These are phyloP conservation scores for Pseudogymnoascus sp. DNA, from an alignment of 2,329 filamentous ascomycete genomes.

Conservation along the genomic window DNA sequence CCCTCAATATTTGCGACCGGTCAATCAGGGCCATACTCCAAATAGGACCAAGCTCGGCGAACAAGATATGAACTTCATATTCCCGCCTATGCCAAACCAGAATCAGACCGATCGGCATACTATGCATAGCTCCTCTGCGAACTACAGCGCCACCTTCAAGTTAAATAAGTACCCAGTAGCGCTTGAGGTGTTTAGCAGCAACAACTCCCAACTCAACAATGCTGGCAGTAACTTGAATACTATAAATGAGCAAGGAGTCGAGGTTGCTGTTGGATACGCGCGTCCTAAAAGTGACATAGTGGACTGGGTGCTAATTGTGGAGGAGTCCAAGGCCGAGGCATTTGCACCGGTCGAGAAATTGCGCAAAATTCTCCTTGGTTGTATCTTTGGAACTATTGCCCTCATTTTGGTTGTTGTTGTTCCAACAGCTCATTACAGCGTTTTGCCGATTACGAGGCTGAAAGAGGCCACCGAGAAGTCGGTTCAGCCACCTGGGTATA, in stretches of 20 bases:
- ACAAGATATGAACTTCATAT: conserved; percentile 48
- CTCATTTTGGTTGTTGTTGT: conserved; percentile 64
- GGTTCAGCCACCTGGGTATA: conserved; percentile 36
- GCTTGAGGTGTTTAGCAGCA: conserved; percentile 49
- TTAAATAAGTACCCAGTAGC: conserved; percentile 57
- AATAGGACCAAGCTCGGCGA: conserved; percentile 33
- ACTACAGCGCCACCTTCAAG: conserved; percentile 39
- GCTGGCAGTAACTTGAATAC: conserved; percentile 62
- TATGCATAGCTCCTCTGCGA: conserved; percentile 31
- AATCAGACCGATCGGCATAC: conserved; percentile 42
- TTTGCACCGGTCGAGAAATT: conserved; percentile 67
- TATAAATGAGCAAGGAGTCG: conserved; percentile 59
- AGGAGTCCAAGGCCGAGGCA: conserved; percentile 66
- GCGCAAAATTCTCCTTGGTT: conserved; percentile 73
- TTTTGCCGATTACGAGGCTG: conserved; percentile 69
- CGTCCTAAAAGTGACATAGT: conserved; percentile 59
- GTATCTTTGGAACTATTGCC: conserved; percentile 75
- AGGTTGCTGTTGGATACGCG: conserved; percentile 75
- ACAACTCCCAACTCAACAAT: conserved; percentile 47
- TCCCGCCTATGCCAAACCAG: conserved; percentile 42
- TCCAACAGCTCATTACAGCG: conserved; percentile 73
- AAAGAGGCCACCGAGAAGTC: conserved; percentile 69
- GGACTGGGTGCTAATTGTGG: conserved; percentile 76
- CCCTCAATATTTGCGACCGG: conserved; percentile 37
- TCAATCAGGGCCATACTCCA: conserved; percentile 39